Evolutionary conservation across 305 asterid genomes (phyloP).

Genomic region (Rubia occidens): DNA sequence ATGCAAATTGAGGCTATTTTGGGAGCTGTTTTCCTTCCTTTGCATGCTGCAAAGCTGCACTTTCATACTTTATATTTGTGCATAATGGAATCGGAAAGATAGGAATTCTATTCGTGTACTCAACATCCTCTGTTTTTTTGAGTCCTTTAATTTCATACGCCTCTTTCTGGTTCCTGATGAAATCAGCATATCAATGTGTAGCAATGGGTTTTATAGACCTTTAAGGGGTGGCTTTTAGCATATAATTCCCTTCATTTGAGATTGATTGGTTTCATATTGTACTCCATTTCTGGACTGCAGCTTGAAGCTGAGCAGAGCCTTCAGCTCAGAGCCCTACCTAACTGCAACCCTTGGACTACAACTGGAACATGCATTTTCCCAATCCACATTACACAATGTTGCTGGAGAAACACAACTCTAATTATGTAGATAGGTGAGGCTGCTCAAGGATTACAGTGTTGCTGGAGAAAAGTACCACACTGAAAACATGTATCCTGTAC

Average conservation of each 20-base stretch:
- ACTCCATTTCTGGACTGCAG: no score
- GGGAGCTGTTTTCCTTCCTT: slow-evolving; percentile 6
- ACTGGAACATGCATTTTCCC: no score
- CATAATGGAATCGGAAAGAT: slow-evolving; percentile 8
- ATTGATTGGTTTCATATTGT: slow-evolving; percentile 15
- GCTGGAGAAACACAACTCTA: no score
- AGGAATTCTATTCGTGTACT: slow-evolving; percentile 10
- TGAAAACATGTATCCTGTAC: no score
- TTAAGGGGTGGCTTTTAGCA: not conserved
- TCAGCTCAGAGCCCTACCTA: no score
- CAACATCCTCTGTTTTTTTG: slow-evolving; percentile 15
- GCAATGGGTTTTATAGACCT: not conserved
- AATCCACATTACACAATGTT: no score
- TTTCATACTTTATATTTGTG: slow-evolving; percentile 3
- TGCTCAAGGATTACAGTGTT: no score
- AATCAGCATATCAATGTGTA: not conserved
- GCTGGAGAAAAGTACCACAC: no score
- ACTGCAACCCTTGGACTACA: no score
- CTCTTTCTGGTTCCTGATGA: slow-evolving; percentile 13
- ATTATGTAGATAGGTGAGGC: no score
- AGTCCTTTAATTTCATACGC: slow-evolving; percentile 2
- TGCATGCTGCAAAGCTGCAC: slow-evolving; percentile 16
- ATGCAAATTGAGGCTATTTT: slow-evolving; percentile 18
- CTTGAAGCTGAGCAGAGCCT: no score
- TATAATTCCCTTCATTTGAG: slow-evolving; percentile 3